Evolutionary conservation across 306 rosid genomes (phyloP).

Genomic region (Abrus precatorius): DNA sequence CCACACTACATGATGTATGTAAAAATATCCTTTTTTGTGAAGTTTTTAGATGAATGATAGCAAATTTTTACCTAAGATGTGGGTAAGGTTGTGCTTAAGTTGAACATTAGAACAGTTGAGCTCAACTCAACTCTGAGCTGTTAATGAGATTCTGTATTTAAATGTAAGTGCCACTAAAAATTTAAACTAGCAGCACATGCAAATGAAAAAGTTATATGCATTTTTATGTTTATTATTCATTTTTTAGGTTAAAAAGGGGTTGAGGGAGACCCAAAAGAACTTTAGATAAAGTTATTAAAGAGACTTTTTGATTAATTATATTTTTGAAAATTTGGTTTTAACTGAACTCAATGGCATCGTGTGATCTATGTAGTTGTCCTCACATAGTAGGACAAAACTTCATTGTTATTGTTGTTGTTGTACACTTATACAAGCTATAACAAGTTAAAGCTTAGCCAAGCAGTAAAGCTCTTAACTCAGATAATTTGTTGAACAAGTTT

Average conservation of each 20-base stretch:
- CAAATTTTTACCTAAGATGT: constrained; percentile 18
- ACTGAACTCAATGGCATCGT: no score
- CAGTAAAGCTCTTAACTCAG: constrained; percentile 12
- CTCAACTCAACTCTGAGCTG: background rate
- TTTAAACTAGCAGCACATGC: background rate
- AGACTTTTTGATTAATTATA: no score
- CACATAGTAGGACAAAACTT: no score
- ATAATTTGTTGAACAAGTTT: constrained; percentile 15
- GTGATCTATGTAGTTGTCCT: no score
- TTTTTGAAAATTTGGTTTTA: no score
- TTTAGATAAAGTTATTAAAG: no score
- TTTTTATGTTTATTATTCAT: background rate
- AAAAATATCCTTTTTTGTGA: constrained; percentile 39
- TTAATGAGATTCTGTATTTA: background rate
- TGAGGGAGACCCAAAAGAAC: no score
- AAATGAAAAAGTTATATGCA: constrained; percentile 13
- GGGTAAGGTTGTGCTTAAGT: constrained; percentile 13
- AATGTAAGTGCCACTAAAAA: constrained; percentile 8
- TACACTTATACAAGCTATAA: no score
- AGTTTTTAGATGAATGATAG: constrained; percentile 31
- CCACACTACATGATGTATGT: constrained; percentile 97
- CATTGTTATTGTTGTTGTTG: no score
- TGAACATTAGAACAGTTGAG: constrained; percentile 13
- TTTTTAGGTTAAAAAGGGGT: background rate
- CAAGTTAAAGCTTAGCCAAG: background rate